These are phyloP conservation scores for Epichloe aotearoae DNA, from an alignment of 2,329 filamentous ascomycete genomes.

Conservation along the genomic window DNA sequence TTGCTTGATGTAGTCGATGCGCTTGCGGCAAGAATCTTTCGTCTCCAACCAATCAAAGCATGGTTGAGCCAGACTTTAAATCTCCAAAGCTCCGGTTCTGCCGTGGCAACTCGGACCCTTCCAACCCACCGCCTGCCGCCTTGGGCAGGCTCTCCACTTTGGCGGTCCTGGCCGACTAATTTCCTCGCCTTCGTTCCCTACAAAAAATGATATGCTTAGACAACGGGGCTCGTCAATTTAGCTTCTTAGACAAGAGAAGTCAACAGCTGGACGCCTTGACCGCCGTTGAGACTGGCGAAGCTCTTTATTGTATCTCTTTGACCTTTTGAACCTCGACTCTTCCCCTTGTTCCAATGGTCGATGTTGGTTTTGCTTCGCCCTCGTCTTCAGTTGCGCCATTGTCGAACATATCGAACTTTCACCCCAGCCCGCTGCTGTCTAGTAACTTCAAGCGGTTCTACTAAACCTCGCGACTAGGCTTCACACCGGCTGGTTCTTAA, in stretches of 20 bases:
- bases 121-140: not conserved
- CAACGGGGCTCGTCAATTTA: too few relatives aligned
- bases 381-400: not conserved
- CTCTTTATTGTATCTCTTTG: not conserved
- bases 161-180: not conserved
- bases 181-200: too few relatives aligned
- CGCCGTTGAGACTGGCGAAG: not conserved
- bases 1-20: not conserved
- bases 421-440: not conserved
- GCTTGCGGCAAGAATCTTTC: not conserved
- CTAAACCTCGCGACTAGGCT: not conserved
- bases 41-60: slow-evolving; percentile 3
- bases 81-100: not conserved
- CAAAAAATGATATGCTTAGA: too few relatives aligned
- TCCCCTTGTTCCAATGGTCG: not conserved
- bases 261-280: not conserved
- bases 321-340: too few relatives aligned
- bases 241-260: not conserved
- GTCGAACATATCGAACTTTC: not conserved
- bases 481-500: too few relatives aligned
- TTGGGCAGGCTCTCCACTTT: not conserved
- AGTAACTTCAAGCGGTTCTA: not conserved
- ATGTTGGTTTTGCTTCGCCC: not conserved
- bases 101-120: not conserved
- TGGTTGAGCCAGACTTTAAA: not conserved